Evolutionary conservation across 371 early-diverging fungal genomes (phyloP).

Genomic region (Apophysomyces elegans): DNA sequence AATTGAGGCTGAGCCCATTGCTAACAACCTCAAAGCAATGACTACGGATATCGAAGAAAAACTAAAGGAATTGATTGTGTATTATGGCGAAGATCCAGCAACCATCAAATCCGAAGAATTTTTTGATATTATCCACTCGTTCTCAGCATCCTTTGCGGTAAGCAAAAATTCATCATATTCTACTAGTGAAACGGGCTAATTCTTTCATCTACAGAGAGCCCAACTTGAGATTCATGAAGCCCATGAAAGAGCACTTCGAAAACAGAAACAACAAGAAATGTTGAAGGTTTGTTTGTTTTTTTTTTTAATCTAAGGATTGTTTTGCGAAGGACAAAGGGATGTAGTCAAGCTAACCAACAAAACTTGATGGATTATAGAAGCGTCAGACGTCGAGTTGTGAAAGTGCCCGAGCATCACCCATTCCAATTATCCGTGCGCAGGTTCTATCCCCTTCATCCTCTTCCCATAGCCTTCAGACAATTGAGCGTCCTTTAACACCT

Average conservation of each 20-base stretch:
- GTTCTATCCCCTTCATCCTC: not conserved
- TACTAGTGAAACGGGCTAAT: no score
- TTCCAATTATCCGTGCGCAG: not conserved
- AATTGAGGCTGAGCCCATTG: conserved; percentile 45
- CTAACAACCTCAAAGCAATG: conserved; percentile 40
- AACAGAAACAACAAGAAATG: conserved; percentile 26
- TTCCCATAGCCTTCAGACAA: not conserved
- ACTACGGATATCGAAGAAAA: conserved; percentile 55
- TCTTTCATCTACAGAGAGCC: conserved; percentile 19
- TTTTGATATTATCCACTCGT: conserved; percentile 65
- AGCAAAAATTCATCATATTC: not conserved
- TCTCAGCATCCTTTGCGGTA: conserved; percentile 49
- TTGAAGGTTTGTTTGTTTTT: not conserved
- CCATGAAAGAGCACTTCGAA: conserved; percentile 25
- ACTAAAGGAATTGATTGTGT: conserved; percentile 64
- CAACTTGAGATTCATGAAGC: conserved; percentile 34
- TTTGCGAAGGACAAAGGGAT: not conserved
- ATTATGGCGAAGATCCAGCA: conserved; percentile 84
- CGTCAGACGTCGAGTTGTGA: conserved; percentile 1
- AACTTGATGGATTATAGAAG: not conserved
- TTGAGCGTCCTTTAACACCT: not conserved
- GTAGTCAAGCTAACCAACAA: not conserved
- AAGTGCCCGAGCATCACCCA: not conserved
- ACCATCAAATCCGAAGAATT: conserved; percentile 85
- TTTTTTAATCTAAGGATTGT: not conserved